Base-by-base conservation (phyloP, 1,139 yeast genomes). In the Taphrina pruni region DNA sequence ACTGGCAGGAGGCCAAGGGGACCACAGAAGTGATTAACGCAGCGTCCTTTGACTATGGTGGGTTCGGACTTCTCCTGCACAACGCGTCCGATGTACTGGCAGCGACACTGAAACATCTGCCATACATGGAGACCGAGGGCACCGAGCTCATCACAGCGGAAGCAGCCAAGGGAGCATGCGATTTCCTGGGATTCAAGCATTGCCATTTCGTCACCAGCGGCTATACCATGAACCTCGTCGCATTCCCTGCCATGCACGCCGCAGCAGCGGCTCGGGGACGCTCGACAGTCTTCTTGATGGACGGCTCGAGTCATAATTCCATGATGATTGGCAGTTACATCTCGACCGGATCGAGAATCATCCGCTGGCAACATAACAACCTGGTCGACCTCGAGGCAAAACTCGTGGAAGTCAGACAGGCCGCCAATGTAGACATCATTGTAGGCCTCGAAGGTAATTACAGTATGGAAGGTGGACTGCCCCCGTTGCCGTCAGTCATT, bases 391-490 rank as follows among this genome's bases (percentile, higher is more conserved):
- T 64, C 7, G 67, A 54, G 20, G 38, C n/a, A n/a, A 64, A 64
- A 50, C 56, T 64, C 41, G 41, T 38, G 12, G 51, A 39, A 9
- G 17, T 43, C 35, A 20, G 26, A 14, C 54, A 21, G 35, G n/a
- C 35, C 32, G 32, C 61, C 5, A 46, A 55, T 11, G 43, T 46
- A n/a, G 60, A 94, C 79, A 93, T 94, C 72, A 79, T 94, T 73
- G 86, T 94, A 74, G 95, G 96, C 69, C 95, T 93, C 60, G 99
- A 94, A 82, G 99, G 99, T 65, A 83, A 94, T 73, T 94, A 90
- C 78, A 90, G 97, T 26, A 94, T 94, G 99, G 99, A 94, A 80
- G 99, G 99, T 75, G 92, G 96, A 72, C 83, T 92, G 86, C 87
- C 92, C 78, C 89, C 94, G 77, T 83, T 94, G 74, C 97, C 97